A percentile compares a stretch with the other conserved stretches of the same genome.
These are phyloP conservation scores for Debaryomyces hansenii DNA, from an alignment of 805 yeast genomes.

Conservation along the genomic window DNA sequence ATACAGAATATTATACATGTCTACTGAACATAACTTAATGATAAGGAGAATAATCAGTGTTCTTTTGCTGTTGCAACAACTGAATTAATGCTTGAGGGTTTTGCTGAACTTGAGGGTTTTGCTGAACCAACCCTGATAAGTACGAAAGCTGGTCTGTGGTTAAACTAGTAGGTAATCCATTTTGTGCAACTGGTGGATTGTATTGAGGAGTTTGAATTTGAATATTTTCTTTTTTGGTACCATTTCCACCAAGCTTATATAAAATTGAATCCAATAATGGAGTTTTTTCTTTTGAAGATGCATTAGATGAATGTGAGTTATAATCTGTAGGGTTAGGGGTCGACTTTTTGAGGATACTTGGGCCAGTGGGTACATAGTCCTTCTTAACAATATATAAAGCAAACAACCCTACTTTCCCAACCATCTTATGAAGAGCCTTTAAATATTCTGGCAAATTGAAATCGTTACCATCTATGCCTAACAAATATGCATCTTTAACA, in stretches of 20 bases:
- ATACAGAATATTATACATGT: background rate
- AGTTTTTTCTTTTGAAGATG: background rate
- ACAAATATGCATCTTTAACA: conserved; percentile 65
- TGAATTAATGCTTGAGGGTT: conserved; percentile 10
- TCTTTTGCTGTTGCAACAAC: conserved; percentile 9
- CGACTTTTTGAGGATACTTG: conserved; percentile 15
- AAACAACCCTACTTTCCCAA: conserved; percentile 24
- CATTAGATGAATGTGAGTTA: background rate
- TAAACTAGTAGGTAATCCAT: background rate
- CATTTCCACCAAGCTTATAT: conserved; percentile 21
- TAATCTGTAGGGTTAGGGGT: conserved; percentile 2
- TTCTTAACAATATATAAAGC: conserved; percentile 39
- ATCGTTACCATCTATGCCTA: conserved; percentile 38
- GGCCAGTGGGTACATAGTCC: conserved; percentile 29
- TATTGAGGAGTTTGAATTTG: background rate
- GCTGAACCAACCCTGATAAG: conserved; percentile 11
- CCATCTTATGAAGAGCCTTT: conserved; percentile 9
- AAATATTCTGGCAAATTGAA: conserved; percentile 22
- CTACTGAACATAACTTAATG: background rate
- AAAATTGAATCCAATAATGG: conserved; percentile 23
- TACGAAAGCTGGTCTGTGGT: conserved; percentile 10
- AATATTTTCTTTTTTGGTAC: background rate
- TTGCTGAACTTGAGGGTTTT: conserved; percentile 15
- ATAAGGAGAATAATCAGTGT: background rate
- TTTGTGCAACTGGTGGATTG: background rate